Evolutionary conservation across 805 yeast genomes (phyloP).

Genomic region (Teunomyces gatunensis): DNA sequence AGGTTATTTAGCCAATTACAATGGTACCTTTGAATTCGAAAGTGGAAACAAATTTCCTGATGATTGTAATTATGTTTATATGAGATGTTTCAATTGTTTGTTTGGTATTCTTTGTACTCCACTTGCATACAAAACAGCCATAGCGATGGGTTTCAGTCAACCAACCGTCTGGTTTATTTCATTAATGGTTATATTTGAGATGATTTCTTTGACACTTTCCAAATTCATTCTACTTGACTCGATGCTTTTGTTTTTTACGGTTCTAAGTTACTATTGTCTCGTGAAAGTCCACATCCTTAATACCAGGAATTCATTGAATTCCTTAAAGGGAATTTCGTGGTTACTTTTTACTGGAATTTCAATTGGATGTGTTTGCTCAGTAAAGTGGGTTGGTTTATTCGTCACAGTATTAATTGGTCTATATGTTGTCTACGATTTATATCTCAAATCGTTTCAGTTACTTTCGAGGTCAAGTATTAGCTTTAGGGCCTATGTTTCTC

Average conservation of each 20-base stretch:
- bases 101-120: conserved; percentile 70
- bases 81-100: conserved; percentile 70
- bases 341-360: conserved; percentile 59
- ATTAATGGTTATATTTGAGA: conserved; percentile 63
- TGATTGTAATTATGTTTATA: conserved; percentile 54
- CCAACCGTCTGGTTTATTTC: conserved; percentile 58
- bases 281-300: conserved; percentile 50
- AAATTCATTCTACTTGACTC: conserved; percentile 77
- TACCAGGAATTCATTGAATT: conserved; percentile 32
- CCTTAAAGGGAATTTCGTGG: conserved; percentile 50
- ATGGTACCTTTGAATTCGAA: conserved; percentile 72
- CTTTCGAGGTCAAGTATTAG: conserved; percentile 14
- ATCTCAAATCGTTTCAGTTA: conserved; percentile 41
- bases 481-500: conserved; percentile 42
- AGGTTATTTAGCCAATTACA: conserved; percentile 79
- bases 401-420: conserved; percentile 60
- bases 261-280: conserved; percentile 38
- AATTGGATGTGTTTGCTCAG: conserved; percentile 80
- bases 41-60: conserved; percentile 66
- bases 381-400: conserved; percentile 82
- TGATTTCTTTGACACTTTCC: conserved; percentile 65
- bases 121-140: conserved; percentile 53
- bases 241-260: conserved; percentile 72
- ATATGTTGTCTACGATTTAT: conserved; percentile 54
- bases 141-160: conserved; percentile 24